Base-by-base conservation (phyloP, 106 monocot genomes). In the Acorus gramineus region DNA sequence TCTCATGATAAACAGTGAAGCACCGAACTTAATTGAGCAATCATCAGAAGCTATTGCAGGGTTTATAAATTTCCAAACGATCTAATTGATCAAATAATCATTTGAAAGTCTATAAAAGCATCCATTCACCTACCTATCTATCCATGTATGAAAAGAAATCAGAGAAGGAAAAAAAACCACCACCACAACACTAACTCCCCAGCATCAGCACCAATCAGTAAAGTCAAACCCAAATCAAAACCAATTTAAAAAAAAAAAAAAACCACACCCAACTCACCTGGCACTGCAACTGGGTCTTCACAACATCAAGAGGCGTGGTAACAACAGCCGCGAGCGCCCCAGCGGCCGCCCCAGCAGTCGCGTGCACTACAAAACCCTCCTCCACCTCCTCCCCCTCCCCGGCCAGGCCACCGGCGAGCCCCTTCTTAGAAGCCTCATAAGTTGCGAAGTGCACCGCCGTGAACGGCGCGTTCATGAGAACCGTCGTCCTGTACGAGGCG, bases 391-490 rank as follows among this genome's bases (percentile, higher is more conserved):
- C 1, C 63, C 67, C 11, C 28, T 79, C 4, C 78, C 86, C 8
- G 78, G 81, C 0, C 76, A 73, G 4, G 85, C 46, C 68, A 78
- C 84, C 60, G 59, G 46, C 50, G 28, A 95, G 14, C 52, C 74
- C 84, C 66, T 71, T 79, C 84, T 95, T 95, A 0, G 85, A 73
- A 2, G 95, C 95, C 80, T 95, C 95, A 42, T 95, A 95, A 3
- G 95, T 85, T 11, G 95, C 86, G 44, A 95, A 95, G 64, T 95
- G 86, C 42, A 95, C 82, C 0, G 95, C 95, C 10, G 95, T 95
- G 72, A 78, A 95, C 5, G 95, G 95, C 43, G 90, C 95, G 55
- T 95, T 95, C 95, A 95, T 95, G 55, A 95, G 59, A 71, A 90
- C 95, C 44, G 95, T 95, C 7, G 95, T 95, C 59, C 77, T 52